Percentiles rank a stretch among this genome's conserved stretches.
These are phyloP conservation scores for Leucocoprinus birnbaumii DNA, from an alignment of 768 basidiomycete species.

Conservation along the genomic window DNA sequence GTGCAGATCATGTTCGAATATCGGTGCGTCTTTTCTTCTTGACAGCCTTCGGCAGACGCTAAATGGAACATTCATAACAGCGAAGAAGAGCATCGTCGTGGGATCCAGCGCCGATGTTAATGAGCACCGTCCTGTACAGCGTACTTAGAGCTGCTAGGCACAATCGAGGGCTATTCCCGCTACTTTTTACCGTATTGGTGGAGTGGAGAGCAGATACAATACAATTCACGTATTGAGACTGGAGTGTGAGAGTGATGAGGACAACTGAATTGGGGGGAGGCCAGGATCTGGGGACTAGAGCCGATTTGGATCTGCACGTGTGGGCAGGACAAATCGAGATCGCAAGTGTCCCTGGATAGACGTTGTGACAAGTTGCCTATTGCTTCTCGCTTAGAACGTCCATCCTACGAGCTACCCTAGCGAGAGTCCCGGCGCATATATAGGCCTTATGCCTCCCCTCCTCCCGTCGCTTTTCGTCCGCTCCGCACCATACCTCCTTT, in stretches of 20 bases:
- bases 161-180: too few species aligned
- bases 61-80: neutral
- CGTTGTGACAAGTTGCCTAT: slow-evolving; percentile 1
- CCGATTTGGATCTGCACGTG: slow-evolving; percentile 10
- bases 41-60: neutral
- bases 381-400: slow-evolving; percentile 8
- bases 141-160: slow-evolving; percentile 6
- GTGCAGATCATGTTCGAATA: slow-evolving; percentile 97
- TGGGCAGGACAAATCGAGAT: neutral
- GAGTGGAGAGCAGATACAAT: neutral
- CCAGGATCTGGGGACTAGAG: neutral
- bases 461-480: neutral
- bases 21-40: slow-evolving; percentile 47
- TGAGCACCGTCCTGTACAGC: neutral
- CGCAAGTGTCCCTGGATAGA: neutral
- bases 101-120: slow-evolving; percentile 52
- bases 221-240: neutral
- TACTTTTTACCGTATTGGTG: neutral
- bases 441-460: neutral
- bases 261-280: neutral
- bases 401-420: slow-evolving; percentile 1
- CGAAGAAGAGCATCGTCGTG: slow-evolving; percentile 10
- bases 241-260: too few species aligned
- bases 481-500: neutral
- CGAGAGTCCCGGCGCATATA: neutral